Conservation (phyloP, 2,329 filamentous ascomycete species). For the Trichoderma harzianum region DNA sequence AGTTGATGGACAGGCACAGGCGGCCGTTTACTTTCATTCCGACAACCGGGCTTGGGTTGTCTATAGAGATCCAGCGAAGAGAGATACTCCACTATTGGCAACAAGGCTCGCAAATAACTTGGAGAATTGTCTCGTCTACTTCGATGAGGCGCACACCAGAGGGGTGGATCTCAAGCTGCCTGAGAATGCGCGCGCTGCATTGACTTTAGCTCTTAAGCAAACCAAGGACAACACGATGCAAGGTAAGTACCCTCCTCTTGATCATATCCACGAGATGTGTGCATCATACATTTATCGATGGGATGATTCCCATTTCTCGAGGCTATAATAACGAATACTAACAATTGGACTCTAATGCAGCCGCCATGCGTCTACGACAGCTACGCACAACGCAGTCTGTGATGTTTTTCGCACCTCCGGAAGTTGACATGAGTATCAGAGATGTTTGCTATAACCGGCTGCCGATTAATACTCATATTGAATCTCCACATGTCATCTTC, state of each 20-base stretch:
- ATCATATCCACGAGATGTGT: no score
- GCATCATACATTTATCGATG: no score
- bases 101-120: conserved; percentile 55
- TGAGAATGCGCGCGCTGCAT: conserved; percentile 41
- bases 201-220: conserved; percentile 55
- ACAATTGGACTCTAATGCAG: conserved; percentile 31
- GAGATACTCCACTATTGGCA: conserved; percentile 47
- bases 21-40: conserved; percentile 52
- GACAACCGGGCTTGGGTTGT: conserved; percentile 27
- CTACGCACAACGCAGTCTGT: conserved; percentile 54
- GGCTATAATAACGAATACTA: not conserved
- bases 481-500: conserved; percentile 33
- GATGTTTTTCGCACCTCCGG: conserved; percentile 53
- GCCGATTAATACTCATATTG: not conserved
- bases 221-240: conserved; percentile 62
- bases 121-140: conserved; percentile 51
- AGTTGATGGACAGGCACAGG: conserved; percentile 41
- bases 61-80: conserved; percentile 32
- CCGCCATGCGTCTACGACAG: conserved; percentile 63
- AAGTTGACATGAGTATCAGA: conserved; percentile 60
- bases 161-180: conserved; percentile 60
- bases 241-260: conserved; percentile 35
- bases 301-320: no score
- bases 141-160: conserved; percentile 49
- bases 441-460: conserved; percentile 33